phyloP scores from a whole-genome alignment of 1,284 basidiomycete genomes.

The Ceratobasidium sp. region DNA sequence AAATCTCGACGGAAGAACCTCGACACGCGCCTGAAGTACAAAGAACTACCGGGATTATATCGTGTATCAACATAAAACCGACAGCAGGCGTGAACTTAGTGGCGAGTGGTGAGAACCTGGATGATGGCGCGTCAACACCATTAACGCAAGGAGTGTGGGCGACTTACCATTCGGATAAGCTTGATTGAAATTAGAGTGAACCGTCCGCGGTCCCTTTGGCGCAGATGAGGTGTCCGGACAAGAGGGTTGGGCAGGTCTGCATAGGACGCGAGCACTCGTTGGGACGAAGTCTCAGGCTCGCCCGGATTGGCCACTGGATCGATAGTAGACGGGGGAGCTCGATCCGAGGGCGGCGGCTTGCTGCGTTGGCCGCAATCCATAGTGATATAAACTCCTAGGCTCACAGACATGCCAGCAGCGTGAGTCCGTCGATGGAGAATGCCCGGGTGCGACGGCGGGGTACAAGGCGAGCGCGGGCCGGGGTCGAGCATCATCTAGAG shows the following conservation, averaged over 20 bases:
- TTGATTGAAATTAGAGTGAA: constrained; percentile 18
- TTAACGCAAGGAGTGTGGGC: too few relatives aligned
- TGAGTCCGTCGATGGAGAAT: constrained; percentile 14
- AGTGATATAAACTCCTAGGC: background rate
- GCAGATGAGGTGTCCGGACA: constrained; percentile 47
- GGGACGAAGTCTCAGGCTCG: constrained; percentile 49
- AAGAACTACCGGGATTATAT: too few relatives aligned
- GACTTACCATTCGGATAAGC: too few relatives aligned
- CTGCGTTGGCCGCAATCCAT: background rate
- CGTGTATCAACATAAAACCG: too few relatives aligned
- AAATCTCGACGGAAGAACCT: too few relatives aligned
- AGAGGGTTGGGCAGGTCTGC: constrained; percentile 49
- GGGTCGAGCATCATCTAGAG: constrained; percentile 30
- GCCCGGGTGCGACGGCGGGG: constrained; percentile 20
- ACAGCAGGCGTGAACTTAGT: too few relatives aligned
- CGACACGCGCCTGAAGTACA: too few relatives aligned
- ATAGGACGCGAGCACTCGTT: constrained; percentile 49
- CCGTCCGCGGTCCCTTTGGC: constrained; percentile 48
- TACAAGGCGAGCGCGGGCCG: constrained; percentile 21
- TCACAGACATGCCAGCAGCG: constrained; percentile 3
- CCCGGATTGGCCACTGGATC: constrained; percentile 45
- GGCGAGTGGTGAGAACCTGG: too few relatives aligned
- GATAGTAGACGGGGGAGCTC: constrained; percentile 46
- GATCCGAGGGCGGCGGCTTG: constrained; percentile 14
- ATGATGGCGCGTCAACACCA: too few relatives aligned